These are phyloP conservation scores for Podaxis sp. DNA, from an alignment of 768 basidiomycete genomes.

Conservation along the genomic window DNA sequence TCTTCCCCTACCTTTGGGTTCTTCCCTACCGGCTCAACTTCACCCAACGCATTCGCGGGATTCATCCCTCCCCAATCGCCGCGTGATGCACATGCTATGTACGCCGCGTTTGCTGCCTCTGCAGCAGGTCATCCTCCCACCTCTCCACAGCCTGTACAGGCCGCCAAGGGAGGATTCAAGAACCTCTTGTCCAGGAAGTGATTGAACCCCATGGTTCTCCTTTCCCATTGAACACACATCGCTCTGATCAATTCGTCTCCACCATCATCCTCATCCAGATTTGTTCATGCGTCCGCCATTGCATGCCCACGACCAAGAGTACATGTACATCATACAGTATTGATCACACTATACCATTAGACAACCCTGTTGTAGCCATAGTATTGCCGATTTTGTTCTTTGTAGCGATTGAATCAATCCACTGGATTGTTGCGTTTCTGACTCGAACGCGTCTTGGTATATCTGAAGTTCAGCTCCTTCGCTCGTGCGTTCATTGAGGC, in stretches of 20 bases:
- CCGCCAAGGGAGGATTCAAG: background rate
- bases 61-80: conserved; percentile 55
- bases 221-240: background rate
- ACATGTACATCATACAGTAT: background rate
- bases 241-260: background rate
- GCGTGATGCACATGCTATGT: conserved; percentile 59
- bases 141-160: background rate
- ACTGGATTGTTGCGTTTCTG: background rate
- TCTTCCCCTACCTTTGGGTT: conserved; percentile 58
- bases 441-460: background rate
- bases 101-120: conserved; percentile 42
- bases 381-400: background rate
- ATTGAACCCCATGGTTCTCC: background rate
- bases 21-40: conserved; percentile 56
- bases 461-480: background rate
- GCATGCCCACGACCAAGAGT: background rate
- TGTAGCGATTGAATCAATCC: background rate
- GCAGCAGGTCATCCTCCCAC: conserved; percentile 7
- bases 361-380: conserved; percentile 5
- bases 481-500: too few relatives aligned
- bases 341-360: background rate
- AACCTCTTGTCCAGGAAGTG: conserved; percentile 5
- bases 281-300: background rate
- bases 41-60: conserved; percentile 56
- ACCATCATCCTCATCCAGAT: background rate